A percentile compares a stretch with the other conserved stretches of the same genome.
phyloP scores from a whole-genome alignment of 148 eudicot species.

The Amaranthus cruentus region DNA sequence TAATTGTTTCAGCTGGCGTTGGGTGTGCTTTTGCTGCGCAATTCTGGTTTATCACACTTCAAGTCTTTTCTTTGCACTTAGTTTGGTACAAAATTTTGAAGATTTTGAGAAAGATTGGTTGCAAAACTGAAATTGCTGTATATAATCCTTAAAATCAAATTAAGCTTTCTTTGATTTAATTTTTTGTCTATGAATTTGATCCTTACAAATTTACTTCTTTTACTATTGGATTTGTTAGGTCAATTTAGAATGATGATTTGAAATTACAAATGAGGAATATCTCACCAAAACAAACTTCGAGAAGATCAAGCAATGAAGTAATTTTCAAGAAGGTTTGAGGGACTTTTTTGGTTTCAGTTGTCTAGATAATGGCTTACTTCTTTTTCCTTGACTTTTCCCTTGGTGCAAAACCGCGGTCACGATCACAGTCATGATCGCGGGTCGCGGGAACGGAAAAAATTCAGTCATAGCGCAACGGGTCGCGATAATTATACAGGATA shows the following conservation, averaged over 20 bases:
- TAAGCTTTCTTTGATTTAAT: slow-evolving; percentile 6
- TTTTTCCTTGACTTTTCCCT: neutral
- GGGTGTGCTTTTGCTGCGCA: too few relatives aligned
- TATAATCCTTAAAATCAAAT: neutral
- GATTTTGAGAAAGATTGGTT: neutral
- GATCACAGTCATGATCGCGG: too few relatives aligned
- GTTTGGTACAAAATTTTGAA: neutral
- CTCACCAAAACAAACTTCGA: slow-evolving; percentile 12
- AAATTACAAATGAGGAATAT: neutral
- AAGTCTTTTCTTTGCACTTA: neutral
- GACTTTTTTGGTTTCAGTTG: slow-evolving; percentile 6
- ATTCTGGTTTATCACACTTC: neutral
- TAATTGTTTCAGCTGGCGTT: neutral
- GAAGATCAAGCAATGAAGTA: slow-evolving; percentile 18
- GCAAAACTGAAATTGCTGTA: slow-evolving; percentile 10
- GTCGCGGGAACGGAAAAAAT: too few relatives aligned
- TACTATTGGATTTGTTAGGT: slow-evolving; percentile 21
- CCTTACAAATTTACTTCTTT: slow-evolving; percentile 7
- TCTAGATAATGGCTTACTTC: slow-evolving; percentile 15
- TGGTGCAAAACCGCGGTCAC: too few relatives aligned
- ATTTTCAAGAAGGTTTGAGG: slow-evolving; percentile 19
- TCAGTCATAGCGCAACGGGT: too few relatives aligned
- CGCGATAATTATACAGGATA: too few relatives aligned
- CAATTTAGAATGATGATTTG: slow-evolving; percentile 15
- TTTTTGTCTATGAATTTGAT: slow-evolving; percentile 22